Conservation (phyloP, 768 basidiomycete genomes). For the Boletus bicolor region DNA sequence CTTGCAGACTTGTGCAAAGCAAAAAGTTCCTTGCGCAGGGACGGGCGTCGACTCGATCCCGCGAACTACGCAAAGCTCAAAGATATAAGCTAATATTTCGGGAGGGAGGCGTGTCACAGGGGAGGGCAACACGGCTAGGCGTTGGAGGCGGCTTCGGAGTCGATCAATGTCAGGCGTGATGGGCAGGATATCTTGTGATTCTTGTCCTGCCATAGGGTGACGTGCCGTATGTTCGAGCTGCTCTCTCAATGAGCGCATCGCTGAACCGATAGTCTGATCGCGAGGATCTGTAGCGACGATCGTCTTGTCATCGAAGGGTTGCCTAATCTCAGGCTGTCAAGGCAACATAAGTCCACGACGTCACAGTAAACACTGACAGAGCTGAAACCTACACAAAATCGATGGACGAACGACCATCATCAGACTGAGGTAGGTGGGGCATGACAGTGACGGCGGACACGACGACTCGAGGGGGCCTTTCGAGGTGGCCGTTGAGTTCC, state of each 20-base stretch:
- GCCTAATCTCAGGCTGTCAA: background rate
- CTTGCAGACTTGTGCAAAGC: conserved; percentile 20
- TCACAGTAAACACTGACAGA: background rate
- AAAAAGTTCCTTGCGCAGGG: background rate
- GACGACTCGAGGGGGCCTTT: background rate
- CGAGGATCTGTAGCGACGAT: background rate
- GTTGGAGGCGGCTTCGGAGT: background rate
- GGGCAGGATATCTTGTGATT: no score
- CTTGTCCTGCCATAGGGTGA: background rate
- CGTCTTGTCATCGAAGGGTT: background rate
- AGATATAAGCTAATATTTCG: conserved; percentile 36
- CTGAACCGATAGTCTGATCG: background rate
- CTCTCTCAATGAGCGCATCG: background rate
- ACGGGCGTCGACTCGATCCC: background rate
- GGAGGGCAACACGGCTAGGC: background rate
- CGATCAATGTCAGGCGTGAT: background rate
- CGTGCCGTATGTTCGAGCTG: background rate
- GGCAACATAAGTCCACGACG: background rate
- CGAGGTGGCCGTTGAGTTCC: background rate
- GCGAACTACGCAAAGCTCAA: conserved; percentile 2
- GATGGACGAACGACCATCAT: background rate
- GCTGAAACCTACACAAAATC: background rate
- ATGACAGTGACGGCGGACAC: background rate
- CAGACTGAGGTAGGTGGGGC: background rate
- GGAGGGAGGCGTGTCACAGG: conserved; percentile 12